These are phyloP conservation scores for Ophiostoma sp. DNA, from an alignment of 2,329 filamentous ascomycete genomes.

Conservation along the genomic window DNA sequence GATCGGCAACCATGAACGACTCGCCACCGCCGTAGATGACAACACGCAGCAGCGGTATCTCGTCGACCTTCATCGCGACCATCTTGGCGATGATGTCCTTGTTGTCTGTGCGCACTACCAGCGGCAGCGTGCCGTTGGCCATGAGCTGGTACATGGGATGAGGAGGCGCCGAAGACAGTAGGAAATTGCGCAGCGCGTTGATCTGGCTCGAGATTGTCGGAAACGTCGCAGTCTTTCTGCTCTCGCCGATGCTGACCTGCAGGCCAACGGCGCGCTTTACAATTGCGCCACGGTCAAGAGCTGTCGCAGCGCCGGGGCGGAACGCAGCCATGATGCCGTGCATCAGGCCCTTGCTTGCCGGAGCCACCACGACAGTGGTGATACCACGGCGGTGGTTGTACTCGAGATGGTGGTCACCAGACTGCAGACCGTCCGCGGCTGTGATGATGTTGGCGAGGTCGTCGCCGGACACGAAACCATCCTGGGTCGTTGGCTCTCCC, in stretches of 20 bases:
- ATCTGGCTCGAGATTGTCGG: background rate
- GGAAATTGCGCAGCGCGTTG: background rate
- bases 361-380: background rate
- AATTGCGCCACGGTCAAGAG: no score
- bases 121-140: background rate
- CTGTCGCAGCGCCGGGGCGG: no score
- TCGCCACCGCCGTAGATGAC: background rate
- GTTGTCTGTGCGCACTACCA: background rate
- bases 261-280: background rate
- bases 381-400: background rate
- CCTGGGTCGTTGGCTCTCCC: background rate
- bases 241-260: background rate
- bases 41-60: background rate
- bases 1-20: background rate
- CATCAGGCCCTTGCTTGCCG: background rate
- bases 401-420: background rate
- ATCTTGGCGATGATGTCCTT: background rate
- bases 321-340: no score
- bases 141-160: background rate
- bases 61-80: background rate
- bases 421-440: background rate
- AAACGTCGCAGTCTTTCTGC: background rate
- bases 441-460: background rate
- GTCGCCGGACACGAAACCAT: background rate
- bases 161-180: background rate